These are phyloP conservation scores for Leccinellum albellum DNA, from an alignment of 768 basidiomycete genomes.

Conservation along the genomic window DNA sequence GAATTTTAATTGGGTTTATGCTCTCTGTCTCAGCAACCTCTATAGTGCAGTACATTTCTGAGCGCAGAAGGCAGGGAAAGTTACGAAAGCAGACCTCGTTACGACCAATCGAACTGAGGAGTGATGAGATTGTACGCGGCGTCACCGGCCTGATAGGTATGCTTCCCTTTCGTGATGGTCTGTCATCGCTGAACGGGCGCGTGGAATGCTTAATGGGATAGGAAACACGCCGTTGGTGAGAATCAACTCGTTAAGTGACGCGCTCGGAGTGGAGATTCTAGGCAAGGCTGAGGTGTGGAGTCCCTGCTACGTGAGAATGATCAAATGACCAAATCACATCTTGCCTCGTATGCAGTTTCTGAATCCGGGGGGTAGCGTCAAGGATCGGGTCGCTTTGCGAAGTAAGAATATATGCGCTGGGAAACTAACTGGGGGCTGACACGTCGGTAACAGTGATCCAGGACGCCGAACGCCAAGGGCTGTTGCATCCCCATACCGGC, in stretches of 20 bases:
- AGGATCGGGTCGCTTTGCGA: constrained; percentile 92
- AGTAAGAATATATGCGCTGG: constrained; percentile 43
- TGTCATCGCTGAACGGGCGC: not conserved
- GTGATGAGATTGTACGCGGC: constrained; percentile 76
- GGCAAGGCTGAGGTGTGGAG: constrained; percentile 83
- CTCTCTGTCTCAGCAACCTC: constrained; percentile 72
- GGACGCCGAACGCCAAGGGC: constrained; percentile 82
- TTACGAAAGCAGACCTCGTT: constrained; percentile 30
- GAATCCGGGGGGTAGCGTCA: constrained; percentile 97
- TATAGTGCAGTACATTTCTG: constrained; percentile 49
- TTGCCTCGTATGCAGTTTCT: constrained; percentile 73
- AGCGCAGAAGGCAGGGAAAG: constrained; percentile 43
- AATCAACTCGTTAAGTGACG: constrained; percentile 88
- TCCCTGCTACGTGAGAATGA: not conserved
- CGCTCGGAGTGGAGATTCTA: constrained; percentile 88
- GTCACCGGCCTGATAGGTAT: constrained; percentile 83
- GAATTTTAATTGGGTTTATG: constrained; percentile 71
- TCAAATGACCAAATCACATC: not conserved
- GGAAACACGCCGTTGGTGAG: constrained; percentile 93
- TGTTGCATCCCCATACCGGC: constrained; percentile 80
- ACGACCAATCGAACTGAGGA: constrained; percentile 67
- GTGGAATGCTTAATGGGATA: constrained; percentile 26
- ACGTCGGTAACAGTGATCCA: constrained; percentile 70
- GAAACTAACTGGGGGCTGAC: not conserved
- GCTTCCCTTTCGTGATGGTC: constrained; percentile 11